Percentiles rank a stretch among this genome's conserved stretches.
These are phyloP conservation scores for Emmonsiellopsis sp. DNA, from an alignment of 2,329 filamentous ascomycete genomes.

Conservation along the genomic window DNA sequence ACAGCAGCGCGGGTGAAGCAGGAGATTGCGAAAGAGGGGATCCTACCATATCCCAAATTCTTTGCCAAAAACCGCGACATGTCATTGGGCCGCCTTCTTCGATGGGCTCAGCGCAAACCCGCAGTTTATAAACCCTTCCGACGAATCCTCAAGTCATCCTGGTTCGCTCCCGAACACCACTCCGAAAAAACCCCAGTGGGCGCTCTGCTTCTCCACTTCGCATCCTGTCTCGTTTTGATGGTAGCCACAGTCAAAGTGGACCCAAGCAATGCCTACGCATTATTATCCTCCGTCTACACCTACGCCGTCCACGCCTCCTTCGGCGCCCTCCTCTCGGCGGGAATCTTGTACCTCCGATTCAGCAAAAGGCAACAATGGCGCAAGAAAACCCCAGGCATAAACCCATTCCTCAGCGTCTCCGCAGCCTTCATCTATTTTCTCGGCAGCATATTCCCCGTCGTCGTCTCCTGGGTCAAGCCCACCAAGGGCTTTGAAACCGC, in stretches of 20 bases:
- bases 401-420: neutral
- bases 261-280: slow-evolving; percentile 18
- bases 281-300: slow-evolving; percentile 28
- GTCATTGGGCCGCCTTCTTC: neutral
- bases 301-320: slow-evolving; percentile 31
- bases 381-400: neutral
- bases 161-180: slow-evolving; percentile 7
- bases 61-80: slow-evolving; percentile 23
- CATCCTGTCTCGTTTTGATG: slow-evolving; percentile 25
- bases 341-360: slow-evolving; percentile 22
- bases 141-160: neutral
- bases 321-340: slow-evolving; percentile 22
- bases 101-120: slow-evolving; percentile 15
- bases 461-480: slow-evolving; percentile 3
- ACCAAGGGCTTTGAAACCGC: neutral
- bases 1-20: slow-evolving; percentile 49
- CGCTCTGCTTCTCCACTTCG: slow-evolving; percentile 31
- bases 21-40: slow-evolving; percentile 51
- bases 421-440: slow-evolving; percentile 1
- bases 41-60: slow-evolving; percentile 43
- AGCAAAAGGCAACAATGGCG: neutral
- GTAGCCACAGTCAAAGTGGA: slow-evolving; percentile 17
- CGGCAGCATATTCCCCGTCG: neutral
- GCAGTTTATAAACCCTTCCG: slow-evolving; percentile 1
- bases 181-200: slow-evolving; percentile 28